Evolutionary conservation across 1,139 yeast genomes (phyloP).

Genomic region (Yamadazyma aaseri): DNA sequence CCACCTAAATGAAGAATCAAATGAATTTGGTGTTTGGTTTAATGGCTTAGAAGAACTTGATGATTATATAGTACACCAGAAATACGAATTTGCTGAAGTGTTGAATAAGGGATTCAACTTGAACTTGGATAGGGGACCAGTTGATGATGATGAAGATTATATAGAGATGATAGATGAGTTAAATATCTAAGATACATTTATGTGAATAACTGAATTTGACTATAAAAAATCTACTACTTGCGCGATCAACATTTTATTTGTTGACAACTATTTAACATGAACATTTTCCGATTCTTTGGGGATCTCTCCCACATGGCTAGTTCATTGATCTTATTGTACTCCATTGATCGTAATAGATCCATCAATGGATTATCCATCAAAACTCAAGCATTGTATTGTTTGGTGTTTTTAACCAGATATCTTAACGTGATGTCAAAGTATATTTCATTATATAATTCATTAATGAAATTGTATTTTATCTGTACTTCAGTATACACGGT

Average conservation of each 20-base stretch:
- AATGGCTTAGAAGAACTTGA: constrained; percentile 10
- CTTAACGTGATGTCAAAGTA: constrained; percentile 62
- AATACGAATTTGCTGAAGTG: constrained; percentile 13
- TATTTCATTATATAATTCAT: constrained; percentile 68
- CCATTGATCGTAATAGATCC: constrained; percentile 64
- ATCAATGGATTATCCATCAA: constrained; percentile 85
- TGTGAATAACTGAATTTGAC: too few relatives aligned
- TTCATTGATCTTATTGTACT: constrained; percentile 68
- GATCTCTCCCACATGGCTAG: constrained; percentile 85
- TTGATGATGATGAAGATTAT: constrained; percentile 15
- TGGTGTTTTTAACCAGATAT: constrained; percentile 81
- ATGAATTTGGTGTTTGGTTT: constrained; percentile 23
- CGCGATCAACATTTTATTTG: too few relatives aligned
- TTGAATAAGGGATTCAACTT: constrained; percentile 22
- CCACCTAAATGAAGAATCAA: constrained; percentile 13
- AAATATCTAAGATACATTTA: too few relatives aligned
- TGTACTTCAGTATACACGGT: constrained; percentile 74
- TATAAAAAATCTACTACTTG: too few relatives aligned
- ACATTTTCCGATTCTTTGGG: constrained; percentile 60
- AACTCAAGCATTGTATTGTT: constrained; percentile 76
- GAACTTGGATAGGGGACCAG: constrained; percentile 11
- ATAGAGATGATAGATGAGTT: constrained; percentile 19
- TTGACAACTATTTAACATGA: too few relatives aligned
- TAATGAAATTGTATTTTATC: constrained; percentile 81
- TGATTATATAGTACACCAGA: constrained; percentile 11